These are phyloP conservation scores for Cyberlindnera sargentensis DNA, from an alignment of 805 yeast species.

Conservation along the genomic window DNA sequence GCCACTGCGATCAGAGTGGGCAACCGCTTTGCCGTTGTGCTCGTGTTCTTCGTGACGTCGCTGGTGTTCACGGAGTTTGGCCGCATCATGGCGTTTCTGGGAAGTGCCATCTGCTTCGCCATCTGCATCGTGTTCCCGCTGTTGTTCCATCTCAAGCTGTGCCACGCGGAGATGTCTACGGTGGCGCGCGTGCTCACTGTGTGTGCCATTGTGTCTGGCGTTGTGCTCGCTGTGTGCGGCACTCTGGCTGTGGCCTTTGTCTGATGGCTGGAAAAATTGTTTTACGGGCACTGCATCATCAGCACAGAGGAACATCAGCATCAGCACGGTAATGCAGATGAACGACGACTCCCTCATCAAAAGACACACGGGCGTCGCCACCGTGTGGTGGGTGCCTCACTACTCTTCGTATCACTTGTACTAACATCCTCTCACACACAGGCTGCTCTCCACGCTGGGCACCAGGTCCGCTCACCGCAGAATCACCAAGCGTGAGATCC, in stretches of 20 bases:
- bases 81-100: constrained; percentile 63
- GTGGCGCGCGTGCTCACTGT: constrained; percentile 18
- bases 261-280: constrained; percentile 1
- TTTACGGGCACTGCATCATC: background rate
- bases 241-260: constrained; percentile 21
- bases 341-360: constrained; percentile 19
- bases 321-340: constrained; percentile 5
- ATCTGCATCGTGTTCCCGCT: constrained; percentile 69
- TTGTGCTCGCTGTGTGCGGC: constrained; percentile 16
- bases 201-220: constrained; percentile 5
- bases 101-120: constrained; percentile 65
- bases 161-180: constrained; percentile 28
- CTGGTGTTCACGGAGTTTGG: constrained; percentile 65
- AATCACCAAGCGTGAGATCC: constrained; percentile 28
- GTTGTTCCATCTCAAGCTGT: constrained; percentile 50
- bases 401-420: background rate
- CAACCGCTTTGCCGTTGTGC: constrained; percentile 15
- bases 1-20: constrained; percentile 1
- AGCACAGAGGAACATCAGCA: background rate
- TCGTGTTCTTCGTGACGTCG: constrained; percentile 43
- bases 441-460: constrained; percentile 37
- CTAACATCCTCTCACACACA: background rate
- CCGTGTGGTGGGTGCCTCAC: constrained; percentile 21
- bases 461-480: constrained; percentile 24
- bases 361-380: constrained; percentile 23